Conservation (phyloP, 306 rosid species). For the Quercus gilva region DNA sequence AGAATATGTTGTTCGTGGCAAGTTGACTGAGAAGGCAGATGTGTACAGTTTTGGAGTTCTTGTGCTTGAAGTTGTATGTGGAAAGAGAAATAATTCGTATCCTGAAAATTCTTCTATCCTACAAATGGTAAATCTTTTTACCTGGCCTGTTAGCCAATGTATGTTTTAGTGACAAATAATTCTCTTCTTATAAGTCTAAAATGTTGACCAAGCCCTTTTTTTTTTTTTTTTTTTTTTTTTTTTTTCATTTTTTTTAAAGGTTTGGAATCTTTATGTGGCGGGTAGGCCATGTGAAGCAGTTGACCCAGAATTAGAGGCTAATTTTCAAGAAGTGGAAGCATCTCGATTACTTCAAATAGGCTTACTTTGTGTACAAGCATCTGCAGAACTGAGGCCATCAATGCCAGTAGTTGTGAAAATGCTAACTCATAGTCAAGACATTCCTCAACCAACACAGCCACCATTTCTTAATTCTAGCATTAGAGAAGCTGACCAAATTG, state of each 20-base stretch:
- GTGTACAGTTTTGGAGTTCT: constrained; percentile 74
- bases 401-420: constrained; percentile 51
- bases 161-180: neutral
- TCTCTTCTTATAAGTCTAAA: neutral
- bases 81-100: constrained; percentile 45
- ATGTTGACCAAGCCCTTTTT: neutral
- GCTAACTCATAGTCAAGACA: constrained; percentile 25
- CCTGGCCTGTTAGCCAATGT: neutral
- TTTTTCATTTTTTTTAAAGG: constrained; percentile 10
- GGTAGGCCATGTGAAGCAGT: constrained; percentile 32
- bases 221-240: neutral
- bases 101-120: constrained; percentile 26
- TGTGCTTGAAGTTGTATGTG: constrained; percentile 53
- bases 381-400: constrained; percentile 47
- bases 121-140: constrained; percentile 25
- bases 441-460: constrained; percentile 49
- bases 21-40: constrained; percentile 69
- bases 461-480: constrained; percentile 37
- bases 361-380: constrained; percentile 50
- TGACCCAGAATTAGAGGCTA: constrained; percentile 34
- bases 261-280: constrained; percentile 40
- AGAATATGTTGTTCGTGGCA: constrained; percentile 56
- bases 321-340: constrained; percentile 29
- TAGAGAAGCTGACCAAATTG: neutral
- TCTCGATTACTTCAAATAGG: constrained; percentile 48